Percentiles rank a stretch among this genome's conserved stretches.
phyloP scores from a whole-genome alignment of 306 rosid species.

The Argentina anserina region DNA sequence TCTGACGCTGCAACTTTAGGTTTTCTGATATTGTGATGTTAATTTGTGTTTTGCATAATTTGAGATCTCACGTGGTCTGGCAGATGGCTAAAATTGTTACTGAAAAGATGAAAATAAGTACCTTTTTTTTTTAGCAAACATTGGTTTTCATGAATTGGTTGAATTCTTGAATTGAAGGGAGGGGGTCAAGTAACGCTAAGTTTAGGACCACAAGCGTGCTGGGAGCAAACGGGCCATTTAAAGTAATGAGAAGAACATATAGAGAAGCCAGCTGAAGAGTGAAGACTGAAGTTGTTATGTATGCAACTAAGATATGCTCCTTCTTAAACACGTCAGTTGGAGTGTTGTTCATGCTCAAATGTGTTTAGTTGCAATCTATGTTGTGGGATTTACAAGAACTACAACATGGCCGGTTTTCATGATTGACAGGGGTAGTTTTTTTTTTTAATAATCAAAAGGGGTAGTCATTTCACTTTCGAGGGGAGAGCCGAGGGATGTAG shows the following conservation, averaged over 20 bases:
- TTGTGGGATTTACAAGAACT: background rate
- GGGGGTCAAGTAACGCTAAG: background rate
- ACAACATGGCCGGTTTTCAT: background rate
- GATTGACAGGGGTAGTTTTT: no score
- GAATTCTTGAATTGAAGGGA: slow-evolving; percentile 2
- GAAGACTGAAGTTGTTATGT: background rate
- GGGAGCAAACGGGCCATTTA: slow-evolving; percentile 11
- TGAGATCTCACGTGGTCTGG: slow-evolving; percentile 2
- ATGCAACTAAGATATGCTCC: background rate
- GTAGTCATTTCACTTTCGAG: background rate
- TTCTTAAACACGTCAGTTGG: background rate
- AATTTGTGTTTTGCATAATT: background rate
- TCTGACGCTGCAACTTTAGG: slow-evolving; percentile 5
- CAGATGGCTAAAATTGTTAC: background rate
- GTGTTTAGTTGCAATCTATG: background rate
- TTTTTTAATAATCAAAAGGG: background rate
- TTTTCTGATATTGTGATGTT: background rate
- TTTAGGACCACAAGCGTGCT: slow-evolving; percentile 27
- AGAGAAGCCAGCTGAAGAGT: background rate
- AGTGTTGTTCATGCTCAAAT: background rate
- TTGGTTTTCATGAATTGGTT: background rate
- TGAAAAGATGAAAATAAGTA: background rate
- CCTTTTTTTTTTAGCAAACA: background rate
- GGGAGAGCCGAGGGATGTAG: background rate
- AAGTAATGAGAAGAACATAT: background rate